Evolutionary conservation across 345 rosid genomes (phyloP).

Genomic region (Eucalyptus sp.): DNA sequence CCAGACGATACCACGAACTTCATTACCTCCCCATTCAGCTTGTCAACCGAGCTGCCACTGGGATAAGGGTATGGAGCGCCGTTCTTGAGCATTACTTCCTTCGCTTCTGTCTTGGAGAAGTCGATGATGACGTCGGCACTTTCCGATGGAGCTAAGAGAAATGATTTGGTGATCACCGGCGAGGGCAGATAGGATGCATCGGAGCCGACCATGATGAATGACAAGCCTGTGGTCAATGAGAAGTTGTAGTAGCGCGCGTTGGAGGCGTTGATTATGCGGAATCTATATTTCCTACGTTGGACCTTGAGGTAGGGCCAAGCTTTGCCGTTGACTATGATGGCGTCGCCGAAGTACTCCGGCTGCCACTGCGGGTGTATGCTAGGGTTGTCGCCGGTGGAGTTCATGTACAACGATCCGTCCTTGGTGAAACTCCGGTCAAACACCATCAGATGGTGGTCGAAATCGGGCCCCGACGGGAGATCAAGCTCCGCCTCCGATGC

Average conservation of each 20-base stretch:
- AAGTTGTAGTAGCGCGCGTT: not conserved
- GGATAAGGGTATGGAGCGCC: not conserved
- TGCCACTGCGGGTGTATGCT: not conserved
- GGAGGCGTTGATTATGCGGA: conserved; percentile 3
- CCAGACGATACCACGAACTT: not conserved
- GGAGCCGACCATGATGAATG: not conserved
- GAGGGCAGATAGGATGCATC: not conserved
- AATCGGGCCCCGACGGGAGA: not conserved
- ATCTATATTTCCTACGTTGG: not conserved
- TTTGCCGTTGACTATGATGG: conserved; percentile 1
- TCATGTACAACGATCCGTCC: conserved; percentile 10
- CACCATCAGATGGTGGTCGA: not conserved
- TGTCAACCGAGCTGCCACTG: not conserved
- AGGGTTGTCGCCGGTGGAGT: conserved; percentile 2
- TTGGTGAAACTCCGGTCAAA: conserved; percentile 1
- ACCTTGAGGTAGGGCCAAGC: conserved; percentile 6
- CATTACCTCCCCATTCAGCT: not conserved
- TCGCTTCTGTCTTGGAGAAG: not conserved
- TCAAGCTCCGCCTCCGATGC: not conserved
- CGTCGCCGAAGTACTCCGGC: not conserved
- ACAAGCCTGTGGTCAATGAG: not conserved
- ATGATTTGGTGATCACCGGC: not conserved
- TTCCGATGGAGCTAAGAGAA: not conserved
- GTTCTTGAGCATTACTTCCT: not conserved
- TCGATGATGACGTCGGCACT: not conserved